Evolutionary conservation across 768 basidiomycete species (phyloP), one percentile per base, ranked within the genome.

Genomic region (Postia placenta): DNA sequence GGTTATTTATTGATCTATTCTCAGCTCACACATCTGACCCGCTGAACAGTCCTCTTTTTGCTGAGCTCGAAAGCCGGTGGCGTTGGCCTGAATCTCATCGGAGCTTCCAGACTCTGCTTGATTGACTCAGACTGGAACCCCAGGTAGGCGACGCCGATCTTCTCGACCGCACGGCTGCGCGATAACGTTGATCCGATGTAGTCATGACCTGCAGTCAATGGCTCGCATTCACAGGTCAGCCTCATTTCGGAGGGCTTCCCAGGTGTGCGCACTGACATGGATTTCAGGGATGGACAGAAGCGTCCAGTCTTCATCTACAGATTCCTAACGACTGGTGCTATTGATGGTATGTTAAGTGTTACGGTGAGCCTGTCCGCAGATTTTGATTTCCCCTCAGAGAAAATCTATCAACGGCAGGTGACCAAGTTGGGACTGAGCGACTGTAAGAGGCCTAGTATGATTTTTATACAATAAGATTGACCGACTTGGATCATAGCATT

Each of bases 111-210:
- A 35, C 67, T 96, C 35, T 85, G 89, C 52, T 74, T 94, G 42
- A 72, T 95, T 33, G 93, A 96, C 64, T 87, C 85, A 17, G 92
- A 94, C 60, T 96, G 92, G 92, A 95, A 94, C 67, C 92, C 92
- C 28, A 90, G 88, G 85, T 82, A 43, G 44, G 62, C n/a, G 39
- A 25, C 5, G 22, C 22, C 28, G 23, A 30, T 15, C 28, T 7
- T 35, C 40, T 9, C 12, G 5, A 20, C 24, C 9, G n/a, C 20
- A 17, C n/a, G 5, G 15, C 26, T 14, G 6, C 12, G 7, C 26
- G 4, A 1, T 2, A 38, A 46, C 45, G 17, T 36, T 33, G 26
- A 17, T n/a, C 30, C 48, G 24, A 20, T 17, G 19, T 48, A 91
- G 87, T 58, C 88, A 88, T 58, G 96, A 99, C 68, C 66, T 93